Conservation (phyloP, 2,329 filamentous ascomycete genomes). For the Xylaria sp. region DNA sequence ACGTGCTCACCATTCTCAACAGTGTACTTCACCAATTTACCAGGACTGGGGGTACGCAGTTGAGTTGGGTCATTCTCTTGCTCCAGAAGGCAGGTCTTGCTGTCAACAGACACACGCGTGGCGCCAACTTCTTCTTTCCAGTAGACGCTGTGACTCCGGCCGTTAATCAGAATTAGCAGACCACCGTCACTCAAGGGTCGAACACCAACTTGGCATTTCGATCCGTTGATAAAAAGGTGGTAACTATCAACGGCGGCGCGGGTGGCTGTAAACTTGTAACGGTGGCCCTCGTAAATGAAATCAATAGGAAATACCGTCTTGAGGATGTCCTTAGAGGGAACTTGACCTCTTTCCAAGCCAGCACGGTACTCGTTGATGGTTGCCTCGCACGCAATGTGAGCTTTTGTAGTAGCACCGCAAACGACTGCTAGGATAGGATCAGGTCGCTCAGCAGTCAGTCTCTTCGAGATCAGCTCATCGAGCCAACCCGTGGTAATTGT, state of each 20-base stretch:
- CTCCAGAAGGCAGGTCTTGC: conserved; percentile 97
- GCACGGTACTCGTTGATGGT: conserved; percentile 88
- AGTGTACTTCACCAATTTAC: conserved; percentile 97
- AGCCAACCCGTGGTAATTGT: conserved; percentile 99
- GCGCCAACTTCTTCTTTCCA: conserved; percentile 99
- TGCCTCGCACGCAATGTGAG: conserved; percentile 90
- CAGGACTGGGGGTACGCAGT: conserved; percentile 91
- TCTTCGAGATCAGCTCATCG: conserved; percentile 98
- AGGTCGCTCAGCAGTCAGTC: conserved; percentile 93
- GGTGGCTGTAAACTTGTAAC: conserved; percentile 98
- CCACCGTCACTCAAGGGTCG: conserved; percentile 94
- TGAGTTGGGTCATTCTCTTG: conserved; percentile 99
- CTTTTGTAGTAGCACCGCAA: conserved; percentile 94
- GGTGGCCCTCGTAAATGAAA: conserved; percentile 96
- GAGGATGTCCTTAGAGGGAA: conserved; percentile 94
- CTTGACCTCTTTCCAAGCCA: conserved; percentile 95
- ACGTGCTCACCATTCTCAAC: conserved; percentile 96
- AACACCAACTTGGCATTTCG: conserved; percentile 93
- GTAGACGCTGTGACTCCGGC: conserved; percentile 97
- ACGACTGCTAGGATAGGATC: conserved; percentile 95
- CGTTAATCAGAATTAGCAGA: conserved; percentile 87
- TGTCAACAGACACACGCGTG: conserved; percentile 94
- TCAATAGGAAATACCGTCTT: conserved; percentile 98
- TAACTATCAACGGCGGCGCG: conserved; percentile 93
- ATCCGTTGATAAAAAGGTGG: conserved; percentile 98